Conservation (phyloP, 2,329 filamentous ascomycete genomes). For the Ophiobolus disseminans region DNA sequence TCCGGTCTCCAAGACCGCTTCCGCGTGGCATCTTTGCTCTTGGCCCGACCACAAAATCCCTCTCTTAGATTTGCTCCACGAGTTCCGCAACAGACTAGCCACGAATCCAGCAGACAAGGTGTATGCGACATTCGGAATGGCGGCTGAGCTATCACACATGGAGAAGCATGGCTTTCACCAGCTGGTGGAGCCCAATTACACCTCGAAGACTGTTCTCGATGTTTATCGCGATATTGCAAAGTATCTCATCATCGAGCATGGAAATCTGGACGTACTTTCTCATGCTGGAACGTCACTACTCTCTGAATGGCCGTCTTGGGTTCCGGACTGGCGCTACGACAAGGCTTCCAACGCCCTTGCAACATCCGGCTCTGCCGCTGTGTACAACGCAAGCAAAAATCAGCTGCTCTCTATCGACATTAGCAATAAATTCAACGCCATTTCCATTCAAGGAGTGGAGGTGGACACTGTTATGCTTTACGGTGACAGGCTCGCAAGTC, state of each 20-base stretch:
- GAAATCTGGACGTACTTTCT: neutral
- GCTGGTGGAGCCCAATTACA: conserved; percentile 1
- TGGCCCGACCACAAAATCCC: neutral
- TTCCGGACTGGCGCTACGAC: neutral
- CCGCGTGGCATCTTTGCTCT: neutral
- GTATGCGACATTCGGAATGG: conserved; percentile 3
- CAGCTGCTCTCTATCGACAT: neutral
- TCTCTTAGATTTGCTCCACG: neutral
- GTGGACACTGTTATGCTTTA: neutral
- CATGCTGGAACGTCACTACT: neutral
- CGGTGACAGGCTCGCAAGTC: conserved; percentile 2
- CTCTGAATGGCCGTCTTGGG: neutral
- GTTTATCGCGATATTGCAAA: conserved; percentile 1
- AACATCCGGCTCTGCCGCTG: neutral
- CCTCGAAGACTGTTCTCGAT: neutral
- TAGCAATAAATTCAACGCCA: neutral
- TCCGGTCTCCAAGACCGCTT: conserved; percentile 1
- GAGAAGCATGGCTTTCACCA: neutral
- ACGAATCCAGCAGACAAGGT: conserved; percentile 1
- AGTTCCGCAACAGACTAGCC: neutral
- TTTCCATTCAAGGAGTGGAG: neutral
- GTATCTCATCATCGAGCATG: conserved; percentile 1
- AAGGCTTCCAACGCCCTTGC: neutral
- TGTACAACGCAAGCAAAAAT: neutral
- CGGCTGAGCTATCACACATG: neutral